These are phyloP conservation scores for Lactifluus pinguis DNA, from an alignment of 768 basidiomycete genomes.

Conservation along the genomic window DNA sequence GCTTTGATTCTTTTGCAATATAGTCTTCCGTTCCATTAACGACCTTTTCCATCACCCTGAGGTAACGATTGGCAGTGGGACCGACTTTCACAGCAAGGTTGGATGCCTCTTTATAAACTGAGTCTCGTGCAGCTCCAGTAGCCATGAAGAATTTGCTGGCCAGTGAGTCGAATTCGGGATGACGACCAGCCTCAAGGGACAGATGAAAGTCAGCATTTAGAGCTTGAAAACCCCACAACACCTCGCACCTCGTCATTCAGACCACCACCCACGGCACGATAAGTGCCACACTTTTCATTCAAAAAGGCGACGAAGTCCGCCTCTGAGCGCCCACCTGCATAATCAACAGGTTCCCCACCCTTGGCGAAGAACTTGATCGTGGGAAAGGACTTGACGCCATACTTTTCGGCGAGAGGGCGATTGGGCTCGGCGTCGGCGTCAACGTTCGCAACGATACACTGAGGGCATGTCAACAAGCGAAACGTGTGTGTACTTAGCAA, in stretches of 20 bases:
- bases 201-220: neutral
- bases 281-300: slow-evolving; percentile 81
- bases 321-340: slow-evolving; percentile 64
- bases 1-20: slow-evolving; percentile 74
- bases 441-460: slow-evolving; percentile 88
- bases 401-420: slow-evolving; percentile 56
- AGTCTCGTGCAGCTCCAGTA: slow-evolving; percentile 42
- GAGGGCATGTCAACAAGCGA: slow-evolving; percentile 7
- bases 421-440: slow-evolving; percentile 84
- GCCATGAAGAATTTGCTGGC: slow-evolving; percentile 69
- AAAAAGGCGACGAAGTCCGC: slow-evolving; percentile 69
- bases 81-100: slow-evolving; percentile 43
- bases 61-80: slow-evolving; percentile 61
- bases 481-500: neutral
- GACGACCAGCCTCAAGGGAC: slow-evolving; percentile 62
- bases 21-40: slow-evolving; percentile 62
- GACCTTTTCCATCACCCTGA: slow-evolving; percentile 87
- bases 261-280: slow-evolving; percentile 74
- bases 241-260: slow-evolving; percentile 58
- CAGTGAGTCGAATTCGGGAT: slow-evolving; percentile 65
- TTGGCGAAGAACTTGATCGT: slow-evolving; percentile 94
- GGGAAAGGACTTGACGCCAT: slow-evolving; percentile 75
- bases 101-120: slow-evolving; percentile 59
- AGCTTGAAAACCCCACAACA: neutral
- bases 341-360: slow-evolving; percentile 47